Base-by-base conservation (phyloP, 1,284 basidiomycete genomes). In the Pseudozyma sp. region DNA sequence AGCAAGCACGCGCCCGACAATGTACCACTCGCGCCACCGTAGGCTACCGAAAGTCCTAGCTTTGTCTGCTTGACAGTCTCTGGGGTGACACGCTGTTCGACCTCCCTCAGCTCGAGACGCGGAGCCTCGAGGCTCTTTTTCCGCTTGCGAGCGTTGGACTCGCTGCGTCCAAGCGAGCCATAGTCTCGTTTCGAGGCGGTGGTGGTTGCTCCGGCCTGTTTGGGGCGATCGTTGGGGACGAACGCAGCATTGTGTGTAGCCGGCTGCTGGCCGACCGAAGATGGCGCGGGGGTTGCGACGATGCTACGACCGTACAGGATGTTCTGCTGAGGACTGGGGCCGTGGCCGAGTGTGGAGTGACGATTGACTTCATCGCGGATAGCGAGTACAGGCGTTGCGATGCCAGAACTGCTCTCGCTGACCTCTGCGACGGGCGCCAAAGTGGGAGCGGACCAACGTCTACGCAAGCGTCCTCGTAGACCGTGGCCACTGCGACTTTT, bases 1-100 rank as follows among this genome's bases (percentile, higher is more conserved):
- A 98, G 87, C 42, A 98, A 87, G 81, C 94, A 97, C 88, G 97
- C 92, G 31, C 94, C 95, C 0, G 92, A 94, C 16, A 97, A 87
- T n/a, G 94, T 94, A 0, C 94, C 95, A 2, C 92, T 94, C 45
- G 91, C 90, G 1, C 93, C 93, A 9, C 94, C 92, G 84, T 94
- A 98, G 0, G 93, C 92, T 43, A 96, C 88, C 3, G 94, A 92
- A 24, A 95, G 87, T 47, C 91, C 86, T 1, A 93, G 86, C 8
- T 90, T 88, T 2, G 89, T 91, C 42, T 66, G 55, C 19, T 54
- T 55, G 37, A 75, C 49, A 2, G 67, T 68, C 43, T 75, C 72
- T 13, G 63, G 60, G 17, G 70, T 60, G 47, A 75, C 55, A 11
- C 67, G 54, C 34, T 67, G 55, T 34, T 68, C 66, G 2, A 51